Evolutionary conservation across 2,329 filamentous ascomycete genomes (phyloP).

Genomic region (Dactylonectria estremocensis): DNA sequence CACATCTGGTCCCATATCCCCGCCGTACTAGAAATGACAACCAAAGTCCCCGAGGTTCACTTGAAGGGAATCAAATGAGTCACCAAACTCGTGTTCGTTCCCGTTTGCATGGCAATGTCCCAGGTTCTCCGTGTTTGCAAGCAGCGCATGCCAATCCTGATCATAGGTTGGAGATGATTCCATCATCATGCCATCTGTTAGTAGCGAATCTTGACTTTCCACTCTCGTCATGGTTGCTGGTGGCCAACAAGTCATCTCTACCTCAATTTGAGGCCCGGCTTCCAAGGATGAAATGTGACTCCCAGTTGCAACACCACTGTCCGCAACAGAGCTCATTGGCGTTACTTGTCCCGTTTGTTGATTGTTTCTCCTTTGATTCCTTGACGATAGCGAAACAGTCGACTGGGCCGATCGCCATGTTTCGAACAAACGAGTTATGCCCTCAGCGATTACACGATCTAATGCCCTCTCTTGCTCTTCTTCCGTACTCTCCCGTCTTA

Average conservation of each 20-base stretch:
- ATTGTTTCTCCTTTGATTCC: background rate
- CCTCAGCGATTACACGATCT: background rate
- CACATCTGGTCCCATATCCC: too few species aligned
- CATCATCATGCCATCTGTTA: too few species aligned
- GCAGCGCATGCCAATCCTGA: too few species aligned
- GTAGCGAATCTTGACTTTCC: too few species aligned
- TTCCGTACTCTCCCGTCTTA: background rate
- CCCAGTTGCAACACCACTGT: background rate
- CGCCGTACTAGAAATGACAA: too few species aligned
- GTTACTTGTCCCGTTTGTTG: background rate
- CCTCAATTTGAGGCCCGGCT: background rate
- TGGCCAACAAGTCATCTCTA: background rate
- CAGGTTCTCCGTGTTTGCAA: too few species aligned
- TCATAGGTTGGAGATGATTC: too few species aligned
- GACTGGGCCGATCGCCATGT: background rate
- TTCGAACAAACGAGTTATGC: background rate
- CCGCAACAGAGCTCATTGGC: background rate
- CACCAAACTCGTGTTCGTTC: too few species aligned
- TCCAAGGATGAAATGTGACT: background rate
- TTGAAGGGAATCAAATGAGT: too few species aligned
- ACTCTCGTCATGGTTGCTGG: background rate
- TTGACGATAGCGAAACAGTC: background rate
- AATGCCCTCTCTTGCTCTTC: background rate
- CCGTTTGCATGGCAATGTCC: too few species aligned
- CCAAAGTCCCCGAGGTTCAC: too few species aligned